A percentile compares a stretch with the other conserved stretches of the same genome.
These are phyloP conservation scores for Thalia dealbata DNA, from an alignment of 176 grass and related monocot species.

Conservation along the genomic window DNA sequence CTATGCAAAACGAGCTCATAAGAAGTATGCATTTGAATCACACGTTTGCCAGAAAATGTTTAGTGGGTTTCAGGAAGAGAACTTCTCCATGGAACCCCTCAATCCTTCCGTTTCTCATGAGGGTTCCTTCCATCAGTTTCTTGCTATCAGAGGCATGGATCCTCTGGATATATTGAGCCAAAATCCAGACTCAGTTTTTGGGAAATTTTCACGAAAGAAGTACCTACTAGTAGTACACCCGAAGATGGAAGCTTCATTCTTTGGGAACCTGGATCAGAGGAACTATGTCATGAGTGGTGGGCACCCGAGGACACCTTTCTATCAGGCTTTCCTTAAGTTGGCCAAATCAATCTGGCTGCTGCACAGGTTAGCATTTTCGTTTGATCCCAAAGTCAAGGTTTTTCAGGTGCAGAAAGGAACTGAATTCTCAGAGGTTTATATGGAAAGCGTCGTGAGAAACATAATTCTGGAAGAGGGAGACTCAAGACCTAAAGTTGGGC, in stretches of 20 bases:
- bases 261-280: slow-evolving; percentile 6
- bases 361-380: not conserved
- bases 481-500: slow-evolving; percentile 1
- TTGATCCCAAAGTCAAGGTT: not conserved
- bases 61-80: slow-evolving; percentile 1
- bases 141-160: slow-evolving; percentile 6
- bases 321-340: not conserved
- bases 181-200: slow-evolving; percentile 6
- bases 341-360: not conserved
- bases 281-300: not conserved
- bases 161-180: slow-evolving; percentile 7
- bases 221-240: not conserved
- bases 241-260: slow-evolving; percentile 4
- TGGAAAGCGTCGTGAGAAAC: slow-evolving; percentile 10
- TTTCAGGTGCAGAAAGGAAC: slow-evolving; percentile 9
- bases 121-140: slow-evolving; percentile 8
- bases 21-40: slow-evolving; percentile 7
- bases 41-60: slow-evolving; percentile 5
- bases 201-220: slow-evolving; percentile 1
- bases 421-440: slow-evolving; percentile 2
- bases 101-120: not conserved
- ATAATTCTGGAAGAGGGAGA: not conserved
- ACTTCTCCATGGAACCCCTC: not conserved
- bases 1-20: slow-evolving; percentile 1
- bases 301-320: slow-evolving; percentile 6